A percentile compares a stretch with the other conserved stretches of the same genome.
Evolutionary conservation across 257 asterid species (phyloP).

Genomic region (Nicotiana obtusifolia): DNA sequence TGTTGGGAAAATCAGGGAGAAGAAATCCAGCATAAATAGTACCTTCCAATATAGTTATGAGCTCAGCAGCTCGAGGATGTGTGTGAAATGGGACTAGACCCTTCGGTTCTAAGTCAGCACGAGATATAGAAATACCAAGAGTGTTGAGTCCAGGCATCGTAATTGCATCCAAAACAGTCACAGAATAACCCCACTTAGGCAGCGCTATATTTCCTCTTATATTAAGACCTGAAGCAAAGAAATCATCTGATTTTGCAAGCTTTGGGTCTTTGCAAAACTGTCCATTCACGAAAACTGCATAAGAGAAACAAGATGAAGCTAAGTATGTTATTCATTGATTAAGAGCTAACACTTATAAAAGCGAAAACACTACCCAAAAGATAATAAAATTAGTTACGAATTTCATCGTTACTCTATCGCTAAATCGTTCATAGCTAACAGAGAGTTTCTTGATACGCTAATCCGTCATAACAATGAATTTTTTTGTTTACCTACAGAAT

Average conservation of each 20-base stretch:
- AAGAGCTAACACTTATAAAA: neutral
- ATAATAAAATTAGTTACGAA: too few relatives aligned
- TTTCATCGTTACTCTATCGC: too few relatives aligned
- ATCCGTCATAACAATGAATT: too few relatives aligned
- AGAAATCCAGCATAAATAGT: neutral
- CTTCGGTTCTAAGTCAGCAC: neutral
- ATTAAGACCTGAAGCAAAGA: neutral
- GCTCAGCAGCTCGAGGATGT: constrained; percentile 6
- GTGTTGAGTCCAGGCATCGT: constrained; percentile 1
- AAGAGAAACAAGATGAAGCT: neutral
- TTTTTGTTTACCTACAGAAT: too few relatives aligned
- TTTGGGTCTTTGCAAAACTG: constrained; percentile 5
- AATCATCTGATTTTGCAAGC: constrained; percentile 1
- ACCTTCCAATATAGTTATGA: neutral
- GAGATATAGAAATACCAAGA: neutral
- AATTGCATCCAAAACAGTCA: neutral
- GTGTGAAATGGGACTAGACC: constrained; percentile 6
- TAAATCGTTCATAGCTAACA: too few relatives aligned
- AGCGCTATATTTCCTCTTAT: neutral
- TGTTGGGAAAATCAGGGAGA: neutral
- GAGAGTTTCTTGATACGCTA: too few relatives aligned
- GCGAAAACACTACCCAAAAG: neutral
- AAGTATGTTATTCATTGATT: neutral
- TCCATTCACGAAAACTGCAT: constrained; percentile 1
- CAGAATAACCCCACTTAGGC: neutral